Percentiles rank a stretch among this genome's conserved stretches.
Evolutionary conservation across 345 rosid genomes (phyloP).

Genomic region (Rhizophora mangle): DNA sequence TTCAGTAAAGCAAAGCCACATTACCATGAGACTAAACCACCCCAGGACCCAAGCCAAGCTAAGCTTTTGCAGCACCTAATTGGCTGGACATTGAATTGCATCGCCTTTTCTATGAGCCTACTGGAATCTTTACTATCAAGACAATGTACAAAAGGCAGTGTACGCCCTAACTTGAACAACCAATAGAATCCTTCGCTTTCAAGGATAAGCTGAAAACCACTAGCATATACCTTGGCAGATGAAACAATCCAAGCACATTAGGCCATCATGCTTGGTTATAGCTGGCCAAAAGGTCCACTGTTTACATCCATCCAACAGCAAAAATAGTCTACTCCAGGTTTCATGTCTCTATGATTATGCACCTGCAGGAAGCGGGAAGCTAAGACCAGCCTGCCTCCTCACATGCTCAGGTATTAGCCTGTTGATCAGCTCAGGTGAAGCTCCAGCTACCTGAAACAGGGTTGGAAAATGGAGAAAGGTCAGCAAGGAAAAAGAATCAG

Average conservation of each 20-base stretch:
- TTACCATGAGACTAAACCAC: no score
- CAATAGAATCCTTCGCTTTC: no score
- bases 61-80: background rate
- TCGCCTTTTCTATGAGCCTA: background rate
- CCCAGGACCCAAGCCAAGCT: background rate
- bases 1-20: no score
- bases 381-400: conserved; percentile 43
- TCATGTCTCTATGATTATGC: conserved; percentile 19
- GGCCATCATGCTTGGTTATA: background rate
- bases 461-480: background rate
- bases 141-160: background rate
- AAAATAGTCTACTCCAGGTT: background rate
- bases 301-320: background rate
- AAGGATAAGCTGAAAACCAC: background rate
- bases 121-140: background rate
- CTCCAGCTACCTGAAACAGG: conserved; percentile 51
- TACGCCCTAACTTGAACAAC: no score
- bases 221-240: background rate
- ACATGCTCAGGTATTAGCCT: conserved; percentile 70
- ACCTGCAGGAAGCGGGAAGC: conserved; percentile 35
- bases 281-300: background rate
- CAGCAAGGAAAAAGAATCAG: background rate
- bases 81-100: background rate
- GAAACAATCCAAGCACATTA: background rate
- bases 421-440: conserved; percentile 62